Conservation (phyloP, 495 filamentous ascomycete genomes). For the Schizothecium vesticola region DNA sequence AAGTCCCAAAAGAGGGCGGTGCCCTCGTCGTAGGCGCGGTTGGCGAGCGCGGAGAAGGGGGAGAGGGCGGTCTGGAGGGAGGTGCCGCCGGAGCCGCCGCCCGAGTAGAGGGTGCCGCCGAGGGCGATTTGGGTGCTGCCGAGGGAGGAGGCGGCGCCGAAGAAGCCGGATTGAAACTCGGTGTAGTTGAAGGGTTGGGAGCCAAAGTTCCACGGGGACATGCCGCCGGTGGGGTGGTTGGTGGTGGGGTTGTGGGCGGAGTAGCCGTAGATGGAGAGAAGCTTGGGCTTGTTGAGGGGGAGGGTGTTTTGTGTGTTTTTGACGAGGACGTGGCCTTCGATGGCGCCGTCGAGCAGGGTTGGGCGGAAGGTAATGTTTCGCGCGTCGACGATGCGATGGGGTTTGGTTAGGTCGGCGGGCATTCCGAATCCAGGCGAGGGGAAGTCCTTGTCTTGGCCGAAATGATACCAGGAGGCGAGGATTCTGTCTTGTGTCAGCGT, state of each 20-base stretch:
- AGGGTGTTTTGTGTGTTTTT: constrained; percentile 55
- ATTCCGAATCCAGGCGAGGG: constrained; percentile 43
- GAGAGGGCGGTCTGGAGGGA: constrained; percentile 49
- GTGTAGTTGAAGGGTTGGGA: constrained; percentile 24
- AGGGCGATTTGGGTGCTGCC: constrained; percentile 29
- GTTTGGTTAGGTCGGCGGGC: constrained; percentile 45
- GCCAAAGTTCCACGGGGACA: constrained; percentile 41
- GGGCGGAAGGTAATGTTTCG: constrained; percentile 38
- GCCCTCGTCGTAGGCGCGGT: constrained; percentile 49
- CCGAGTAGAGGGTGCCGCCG: constrained; percentile 52
- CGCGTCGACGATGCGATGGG: constrained; percentile 49
- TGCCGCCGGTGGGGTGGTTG: constrained; percentile 29
- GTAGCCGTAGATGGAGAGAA: constrained; percentile 50
- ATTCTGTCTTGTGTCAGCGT: constrained; percentile 44
- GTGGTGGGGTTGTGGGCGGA: constrained; percentile 40
- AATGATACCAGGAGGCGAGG: constrained; percentile 52
- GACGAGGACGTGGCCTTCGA: constrained; percentile 56
- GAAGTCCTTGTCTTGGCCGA: constrained; percentile 50
- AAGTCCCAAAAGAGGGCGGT: constrained; percentile 49
- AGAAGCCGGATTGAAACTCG: constrained; percentile 20
- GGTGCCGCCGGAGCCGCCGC: constrained; percentile 56
- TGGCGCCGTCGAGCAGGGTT: constrained; percentile 40
- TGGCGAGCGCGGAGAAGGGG: constrained; percentile 55
- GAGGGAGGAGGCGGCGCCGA: constrained; percentile 2
- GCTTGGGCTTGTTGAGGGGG: constrained; percentile 46